Conservation (phyloP, 140 eudicot genomes). For the Erigeron philadelphicus region DNA sequence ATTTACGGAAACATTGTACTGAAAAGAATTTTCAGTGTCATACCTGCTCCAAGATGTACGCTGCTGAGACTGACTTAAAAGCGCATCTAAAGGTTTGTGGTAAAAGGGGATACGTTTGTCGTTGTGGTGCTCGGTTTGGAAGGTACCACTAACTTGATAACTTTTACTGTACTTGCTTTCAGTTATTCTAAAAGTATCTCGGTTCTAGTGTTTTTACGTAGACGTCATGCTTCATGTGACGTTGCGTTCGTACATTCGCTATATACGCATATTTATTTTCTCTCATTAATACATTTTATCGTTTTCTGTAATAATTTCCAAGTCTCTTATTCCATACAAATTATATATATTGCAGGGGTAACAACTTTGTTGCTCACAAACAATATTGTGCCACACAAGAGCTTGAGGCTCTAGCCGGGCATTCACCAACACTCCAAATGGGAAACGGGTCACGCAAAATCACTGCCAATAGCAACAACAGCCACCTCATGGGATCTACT, state of each 20-base stretch:
- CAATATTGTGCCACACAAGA: background rate
- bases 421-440: conserved; percentile 9
- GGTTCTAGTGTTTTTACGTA: no score
- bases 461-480: background rate
- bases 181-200: no score
- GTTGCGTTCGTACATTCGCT: background rate
- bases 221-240: no score
- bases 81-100: conserved; percentile 50
- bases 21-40: conserved; percentile 41
- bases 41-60: conserved; percentile 41
- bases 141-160: conserved; percentile 24
- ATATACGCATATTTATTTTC: background rate
- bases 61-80: conserved; percentile 40
- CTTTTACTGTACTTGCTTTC: no score
- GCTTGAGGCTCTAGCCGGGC: conserved; percentile 5
- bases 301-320: background rate
- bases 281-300: background rate
- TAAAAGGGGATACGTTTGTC: conserved; percentile 35
- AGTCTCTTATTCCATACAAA: background rate
- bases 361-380: background rate
- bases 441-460: background rate
- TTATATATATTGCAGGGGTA: conserved; percentile 19
- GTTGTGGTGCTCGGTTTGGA: conserved; percentile 39
- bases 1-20: conserved; percentile 41
- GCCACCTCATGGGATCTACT: background rate